Evolutionary conservation across 306 rosid genomes (phyloP), one percentile per base, ranked within the genome.

Genomic region (Quercus bicolor): DNA sequence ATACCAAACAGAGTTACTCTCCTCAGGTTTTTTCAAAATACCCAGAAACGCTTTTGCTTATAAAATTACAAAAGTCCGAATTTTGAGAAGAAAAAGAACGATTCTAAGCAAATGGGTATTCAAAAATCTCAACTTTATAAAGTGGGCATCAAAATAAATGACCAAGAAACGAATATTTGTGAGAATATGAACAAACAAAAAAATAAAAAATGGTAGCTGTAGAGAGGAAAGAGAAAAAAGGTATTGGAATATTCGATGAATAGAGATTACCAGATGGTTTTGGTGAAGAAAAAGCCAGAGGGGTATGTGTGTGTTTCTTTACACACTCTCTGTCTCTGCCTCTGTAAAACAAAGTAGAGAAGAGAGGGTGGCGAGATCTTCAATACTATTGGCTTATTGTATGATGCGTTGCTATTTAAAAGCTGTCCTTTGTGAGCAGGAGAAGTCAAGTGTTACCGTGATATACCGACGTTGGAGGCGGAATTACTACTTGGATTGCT

Each of bases 311-410:
- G 74, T 62, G 65, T 20, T 37, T 37, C 45, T 37, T 40, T 8
- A 40, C 45, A 40, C 45, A 40, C 75, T 21, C 51, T 72, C 64
- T 15, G 40, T 76, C 73, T 68, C 80, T 60, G 77, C 70, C 69
- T 76, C 75, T 11, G 57, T 23, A 71, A 71, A 11, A 24, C 53
- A 55, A 75, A 16, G 78, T 31, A 80, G 74, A 73, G 85, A 21
- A 81, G 71, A 81, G 68, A 65, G 70, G 75, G 45, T 37, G 81
- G 80, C 64, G 61, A 71, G 43, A 51, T 78, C 61, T 78, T 51
- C 82, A 24, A 78, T 53, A 48, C 26, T 56, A 57, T 56, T 56
- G 64, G 20, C 54, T 77, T 43, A 45, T 33, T 33, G 53, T 24
- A 31, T 61, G 43, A 37, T 19, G 31, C 61, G 54, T 72, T 24